Conservation (phyloP, 352 stramenopile species). For the Phytopythium boreale region DNA sequence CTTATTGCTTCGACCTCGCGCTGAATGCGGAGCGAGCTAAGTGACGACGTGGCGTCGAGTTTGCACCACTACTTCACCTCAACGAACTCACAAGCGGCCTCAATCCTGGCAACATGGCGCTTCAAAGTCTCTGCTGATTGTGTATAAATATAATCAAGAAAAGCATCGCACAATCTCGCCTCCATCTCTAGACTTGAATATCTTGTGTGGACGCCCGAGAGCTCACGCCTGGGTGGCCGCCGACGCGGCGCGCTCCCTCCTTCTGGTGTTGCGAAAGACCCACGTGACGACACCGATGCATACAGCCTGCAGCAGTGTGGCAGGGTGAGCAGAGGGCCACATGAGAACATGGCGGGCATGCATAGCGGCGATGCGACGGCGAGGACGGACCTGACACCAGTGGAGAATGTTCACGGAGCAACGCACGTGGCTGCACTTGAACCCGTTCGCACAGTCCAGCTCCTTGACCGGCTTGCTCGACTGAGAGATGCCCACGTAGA, state of each 20-base stretch:
- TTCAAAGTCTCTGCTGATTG: too few relatives aligned
- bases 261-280: conserved; percentile 38
- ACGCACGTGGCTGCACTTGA: conserved; percentile 14
- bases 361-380: too few relatives aligned
- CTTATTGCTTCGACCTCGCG: too few relatives aligned
- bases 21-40: too few relatives aligned
- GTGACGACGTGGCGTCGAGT: too few relatives aligned
- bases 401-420: conserved; percentile 20
- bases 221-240: neutral
- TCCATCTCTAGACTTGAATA: too few relatives aligned
- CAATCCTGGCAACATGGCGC: too few relatives aligned
- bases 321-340: neutral
- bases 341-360: neutral
- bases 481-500: conserved; percentile 18
- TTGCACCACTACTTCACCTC: too few relatives aligned
- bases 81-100: too few relatives aligned
- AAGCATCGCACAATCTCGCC: too few relatives aligned
- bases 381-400: conserved; percentile 15
- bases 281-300: conserved; percentile 35
- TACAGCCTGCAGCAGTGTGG: conserved; percentile 20
- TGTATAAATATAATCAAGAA: too few relatives aligned
- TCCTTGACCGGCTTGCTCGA: conserved; percentile 11
- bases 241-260: conserved; percentile 15
- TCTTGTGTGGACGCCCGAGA: neutral
- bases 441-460: conserved; percentile 26